These are phyloP conservation scores for Vitis riparia DNA, from an alignment of 164 flowering plant species.

Conservation along the genomic window DNA sequence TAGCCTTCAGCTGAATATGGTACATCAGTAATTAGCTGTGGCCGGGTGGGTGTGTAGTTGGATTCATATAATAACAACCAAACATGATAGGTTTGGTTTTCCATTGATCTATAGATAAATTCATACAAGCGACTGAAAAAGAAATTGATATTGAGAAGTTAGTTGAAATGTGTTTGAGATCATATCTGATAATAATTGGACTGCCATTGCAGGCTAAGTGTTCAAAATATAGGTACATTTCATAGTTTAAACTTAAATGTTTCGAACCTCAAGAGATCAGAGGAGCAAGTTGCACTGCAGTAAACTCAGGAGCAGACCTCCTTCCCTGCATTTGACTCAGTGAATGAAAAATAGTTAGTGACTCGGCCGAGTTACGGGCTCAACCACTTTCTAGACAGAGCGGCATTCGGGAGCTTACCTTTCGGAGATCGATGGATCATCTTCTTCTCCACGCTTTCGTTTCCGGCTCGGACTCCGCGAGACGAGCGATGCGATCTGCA, in stretches of 20 bases:
- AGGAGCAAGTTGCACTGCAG: constrained; percentile 21
- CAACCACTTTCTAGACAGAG: neutral
- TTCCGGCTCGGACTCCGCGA: constrained; percentile 18
- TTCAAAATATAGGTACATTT: too few relatives aligned
- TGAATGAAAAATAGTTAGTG: neutral
- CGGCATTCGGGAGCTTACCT: constrained; percentile 7
- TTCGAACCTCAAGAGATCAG: neutral
- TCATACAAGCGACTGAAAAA: too few relatives aligned
- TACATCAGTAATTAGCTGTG: neutral
- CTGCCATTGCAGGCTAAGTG: too few relatives aligned
- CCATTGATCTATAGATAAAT: too few relatives aligned
- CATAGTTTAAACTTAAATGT: too few relatives aligned
- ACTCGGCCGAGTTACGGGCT: neutral
- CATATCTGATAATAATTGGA: too few relatives aligned
- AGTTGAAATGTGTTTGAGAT: too few relatives aligned
- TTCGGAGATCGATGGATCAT: constrained; percentile 4
- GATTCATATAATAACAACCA: neutral
- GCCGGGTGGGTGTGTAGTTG: neutral
- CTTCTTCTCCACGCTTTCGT: constrained; percentile 28
- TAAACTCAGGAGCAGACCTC: constrained; percentile 22
- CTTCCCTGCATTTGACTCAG: constrained; percentile 23
- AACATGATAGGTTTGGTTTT: too few relatives aligned
- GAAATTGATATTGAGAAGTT: too few relatives aligned
- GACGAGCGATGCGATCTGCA: constrained; percentile 37
- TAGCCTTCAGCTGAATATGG: constrained; percentile 21